Evolutionary conservation across 352 stramenopile species (phyloP).

Genomic region (Globisporangium canariense): DNA sequence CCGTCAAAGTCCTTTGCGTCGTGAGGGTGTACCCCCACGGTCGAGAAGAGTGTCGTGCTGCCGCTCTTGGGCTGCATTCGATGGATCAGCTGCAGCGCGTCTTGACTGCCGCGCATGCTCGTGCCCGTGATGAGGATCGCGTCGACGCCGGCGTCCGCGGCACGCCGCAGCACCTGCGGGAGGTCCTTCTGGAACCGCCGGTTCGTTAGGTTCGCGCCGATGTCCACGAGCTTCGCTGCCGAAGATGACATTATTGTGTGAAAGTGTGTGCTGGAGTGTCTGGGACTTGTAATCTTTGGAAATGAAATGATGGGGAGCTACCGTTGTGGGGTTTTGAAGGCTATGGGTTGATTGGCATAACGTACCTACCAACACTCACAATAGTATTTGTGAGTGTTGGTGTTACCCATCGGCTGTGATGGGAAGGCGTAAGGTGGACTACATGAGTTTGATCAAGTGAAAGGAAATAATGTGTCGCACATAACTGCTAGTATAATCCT

Average conservation of each 20-base stretch:
- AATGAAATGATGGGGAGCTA: neutral
- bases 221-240: constrained; percentile 43
- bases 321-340: too few species aligned
- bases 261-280: neutral
- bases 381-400: too few species aligned
- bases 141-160: constrained; percentile 59
- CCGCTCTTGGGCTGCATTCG: constrained; percentile 16
- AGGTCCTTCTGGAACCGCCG: constrained; percentile 83
- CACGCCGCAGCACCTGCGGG: constrained; percentile 82
- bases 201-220: constrained; percentile 67
- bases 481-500: too few species aligned
- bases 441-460: too few species aligned
- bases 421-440: too few species aligned
- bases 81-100: constrained; percentile 39
- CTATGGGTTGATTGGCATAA: neutral
- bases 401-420: too few species aligned
- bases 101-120: constrained; percentile 36
- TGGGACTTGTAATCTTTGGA: neutral
- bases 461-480: too few species aligned
- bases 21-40: constrained; percentile 94
- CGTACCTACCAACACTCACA: neutral
- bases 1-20: constrained; percentile 83
- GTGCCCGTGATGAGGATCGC: constrained; percentile 86
- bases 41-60: constrained; percentile 65
- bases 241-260: neutral